Evolutionary conservation across 1,139 yeast genomes (phyloP).

Genomic region (Torulaspora globosa): DNA sequence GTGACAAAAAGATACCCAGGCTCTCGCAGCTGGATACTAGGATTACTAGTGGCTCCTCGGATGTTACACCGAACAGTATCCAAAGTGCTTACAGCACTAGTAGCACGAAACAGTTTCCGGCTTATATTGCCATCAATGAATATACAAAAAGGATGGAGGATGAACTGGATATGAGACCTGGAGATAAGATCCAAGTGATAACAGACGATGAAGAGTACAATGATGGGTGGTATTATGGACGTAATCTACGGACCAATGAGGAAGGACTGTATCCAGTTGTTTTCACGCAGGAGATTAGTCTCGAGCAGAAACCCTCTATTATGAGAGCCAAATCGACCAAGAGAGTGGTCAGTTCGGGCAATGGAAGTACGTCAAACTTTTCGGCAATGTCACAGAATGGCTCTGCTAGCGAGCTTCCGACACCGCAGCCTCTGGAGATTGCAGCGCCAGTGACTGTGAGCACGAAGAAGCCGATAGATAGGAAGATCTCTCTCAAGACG

Average conservation of each 20-base stretch:
- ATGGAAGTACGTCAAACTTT: conserved; percentile 19
- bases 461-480: conserved; percentile 17
- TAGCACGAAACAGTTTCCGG: conserved; percentile 17
- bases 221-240: conserved; percentile 98
- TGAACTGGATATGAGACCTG: conserved; percentile 73
- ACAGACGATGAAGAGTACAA: conserved; percentile 91
- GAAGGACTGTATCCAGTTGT: conserved; percentile 89
- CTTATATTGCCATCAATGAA: conserved; percentile 68
- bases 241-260: conserved; percentile 61
- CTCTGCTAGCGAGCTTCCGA: conserved; percentile 24
- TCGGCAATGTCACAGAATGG: conserved; percentile 19
- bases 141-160: conserved; percentile 85
- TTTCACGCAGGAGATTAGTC: conserved; percentile 55
- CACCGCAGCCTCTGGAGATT: conserved; percentile 28
- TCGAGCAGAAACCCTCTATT: conserved; percentile 37
- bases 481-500: conserved; percentile 45
- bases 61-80: conserved; percentile 5
- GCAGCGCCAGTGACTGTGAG: conserved; percentile 19
- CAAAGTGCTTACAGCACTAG: conserved; percentile 9
- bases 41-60: conserved; percentile 5
- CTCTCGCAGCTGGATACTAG: conserved; percentile 17
- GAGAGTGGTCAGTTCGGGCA: conserved; percentile 39
- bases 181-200: conserved; percentile 82
- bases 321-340: conserved; percentile 55
- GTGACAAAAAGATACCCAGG: conserved; percentile 7